A percentile compares a stretch with the other conserved stretches of the same genome.
These are phyloP conservation scores for Trichoderma koningii DNA, from an alignment of 2,329 filamentous ascomycete genomes.

Conservation along the genomic window DNA sequence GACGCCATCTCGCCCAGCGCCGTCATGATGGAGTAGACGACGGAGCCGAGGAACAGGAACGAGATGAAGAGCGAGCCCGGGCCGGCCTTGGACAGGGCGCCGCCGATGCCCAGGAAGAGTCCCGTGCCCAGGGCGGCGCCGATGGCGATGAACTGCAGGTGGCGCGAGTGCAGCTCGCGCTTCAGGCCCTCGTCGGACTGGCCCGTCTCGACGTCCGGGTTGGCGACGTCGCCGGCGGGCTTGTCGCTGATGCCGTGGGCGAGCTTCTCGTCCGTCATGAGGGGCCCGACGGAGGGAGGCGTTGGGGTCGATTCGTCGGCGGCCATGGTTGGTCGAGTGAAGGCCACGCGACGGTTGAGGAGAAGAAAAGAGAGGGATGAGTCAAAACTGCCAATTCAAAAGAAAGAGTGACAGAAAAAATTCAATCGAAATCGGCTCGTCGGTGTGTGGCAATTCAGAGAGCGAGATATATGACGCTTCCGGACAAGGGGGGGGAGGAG, in stretches of 20 bases:
- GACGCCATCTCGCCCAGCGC: conserved; percentile 73
- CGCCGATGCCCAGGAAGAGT: conserved; percentile 69
- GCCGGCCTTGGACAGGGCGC: conserved; percentile 62
- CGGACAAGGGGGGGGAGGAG: too few species aligned
- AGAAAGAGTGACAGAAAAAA: background rate
- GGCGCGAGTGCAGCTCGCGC: conserved; percentile 43
- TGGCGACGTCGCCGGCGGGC: conserved; percentile 24
- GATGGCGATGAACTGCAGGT: conserved; percentile 55
- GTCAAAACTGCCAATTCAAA: background rate
- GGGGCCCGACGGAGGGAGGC: conserved; percentile 16
- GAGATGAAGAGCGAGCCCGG: conserved; percentile 68
- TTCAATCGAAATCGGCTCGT: too few species aligned
- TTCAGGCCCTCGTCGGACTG: conserved; percentile 42
- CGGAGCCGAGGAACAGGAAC: conserved; percentile 68
- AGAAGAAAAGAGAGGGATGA: conserved; percentile 2
- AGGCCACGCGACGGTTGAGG: background rate
- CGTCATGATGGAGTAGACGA: conserved; percentile 76
- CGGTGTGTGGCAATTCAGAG: too few species aligned
- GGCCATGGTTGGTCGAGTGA: conserved; percentile 15
- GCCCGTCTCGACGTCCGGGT: conserved; percentile 42
- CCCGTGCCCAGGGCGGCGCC: conserved; percentile 71
- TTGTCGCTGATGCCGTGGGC: conserved; percentile 37
- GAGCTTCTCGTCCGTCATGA: conserved; percentile 36
- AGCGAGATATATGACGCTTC: too few species aligned
- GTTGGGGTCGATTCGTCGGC: conserved; percentile 24